phyloP scores from a whole-genome alignment of 805 yeast species.

The Candida peoriensis region DNA sequence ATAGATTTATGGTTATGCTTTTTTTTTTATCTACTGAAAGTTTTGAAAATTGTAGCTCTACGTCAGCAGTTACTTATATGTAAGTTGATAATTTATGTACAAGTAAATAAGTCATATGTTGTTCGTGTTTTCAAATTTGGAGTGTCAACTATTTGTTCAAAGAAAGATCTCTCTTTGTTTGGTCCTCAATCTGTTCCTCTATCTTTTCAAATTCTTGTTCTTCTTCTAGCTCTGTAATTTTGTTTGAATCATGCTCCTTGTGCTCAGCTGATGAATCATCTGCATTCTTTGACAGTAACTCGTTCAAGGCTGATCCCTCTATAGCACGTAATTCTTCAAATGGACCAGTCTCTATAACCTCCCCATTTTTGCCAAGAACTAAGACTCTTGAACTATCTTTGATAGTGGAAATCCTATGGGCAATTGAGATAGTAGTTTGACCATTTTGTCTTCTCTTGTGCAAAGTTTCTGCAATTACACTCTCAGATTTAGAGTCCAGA shows the following conservation, averaged over 20 bases:
- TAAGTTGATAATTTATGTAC: too few relatives aligned
- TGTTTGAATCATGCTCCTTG: constrained; percentile 2
- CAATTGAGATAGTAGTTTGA: constrained; percentile 79
- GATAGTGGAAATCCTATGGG: constrained; percentile 87
- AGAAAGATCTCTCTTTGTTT: constrained; percentile 12
- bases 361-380: constrained; percentile 70
- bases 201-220: constrained; percentile 9
- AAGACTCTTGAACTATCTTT: constrained; percentile 75
- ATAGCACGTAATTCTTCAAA: constrained; percentile 47
- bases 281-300: constrained; percentile 29
- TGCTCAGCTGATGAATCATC: constrained; percentile 1
- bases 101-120: too few relatives aligned
- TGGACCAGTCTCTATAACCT: constrained; percentile 66
- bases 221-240: constrained; percentile 4
- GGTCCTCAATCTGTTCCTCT: constrained; percentile 7
- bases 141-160: constrained; percentile 10
- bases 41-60: too few relatives aligned
- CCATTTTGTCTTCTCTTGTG: constrained; percentile 47
- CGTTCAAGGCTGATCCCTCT: constrained; percentile 29
- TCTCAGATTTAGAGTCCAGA: constrained; percentile 82
- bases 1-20: too few relatives aligned
- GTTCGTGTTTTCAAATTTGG: too few relatives aligned
- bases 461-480: constrained; percentile 74
- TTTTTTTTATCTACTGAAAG: too few relatives aligned
- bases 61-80: too few relatives aligned